Evolutionary conservation across 345 rosid genomes (phyloP).

Genomic region (Luvunga scandens): DNA sequence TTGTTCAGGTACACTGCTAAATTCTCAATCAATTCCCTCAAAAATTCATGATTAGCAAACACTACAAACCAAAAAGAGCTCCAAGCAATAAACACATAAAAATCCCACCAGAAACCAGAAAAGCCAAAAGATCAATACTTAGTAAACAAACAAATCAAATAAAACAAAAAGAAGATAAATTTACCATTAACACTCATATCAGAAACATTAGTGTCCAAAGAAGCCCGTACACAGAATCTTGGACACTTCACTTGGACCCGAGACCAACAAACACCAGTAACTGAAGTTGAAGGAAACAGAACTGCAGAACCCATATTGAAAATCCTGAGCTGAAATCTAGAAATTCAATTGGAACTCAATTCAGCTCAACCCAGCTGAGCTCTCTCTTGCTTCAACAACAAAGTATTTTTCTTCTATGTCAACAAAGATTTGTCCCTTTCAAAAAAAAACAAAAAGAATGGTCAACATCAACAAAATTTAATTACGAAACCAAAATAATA

Average conservation of each 20-base stretch:
- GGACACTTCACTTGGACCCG: slow-evolving; percentile 34
- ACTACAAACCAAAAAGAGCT: background rate
- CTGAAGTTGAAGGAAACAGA: slow-evolving; percentile 60
- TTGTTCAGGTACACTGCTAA: background rate
- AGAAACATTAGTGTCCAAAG: slow-evolving; percentile 80
- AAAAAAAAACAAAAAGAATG: too few species aligned
- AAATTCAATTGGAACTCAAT: background rate
- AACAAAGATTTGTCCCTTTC: background rate
- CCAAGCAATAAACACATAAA: background rate
- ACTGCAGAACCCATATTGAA: slow-evolving; percentile 71
- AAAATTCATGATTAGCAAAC: background rate
- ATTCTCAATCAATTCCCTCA: background rate
- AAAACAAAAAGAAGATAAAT: background rate
- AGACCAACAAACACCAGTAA: slow-evolving; percentile 40
- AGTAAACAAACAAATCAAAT: slow-evolving; percentile 2
- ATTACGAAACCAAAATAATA: background rate
- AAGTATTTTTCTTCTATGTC: background rate
- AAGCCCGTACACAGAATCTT: slow-evolving; percentile 48
- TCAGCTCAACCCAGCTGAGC: background rate
- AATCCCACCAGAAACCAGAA: slow-evolving; percentile 24
- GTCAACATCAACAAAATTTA: background rate
- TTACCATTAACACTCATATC: slow-evolving; percentile 96
- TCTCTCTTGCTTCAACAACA: background rate
- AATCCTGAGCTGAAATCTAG: background rate
- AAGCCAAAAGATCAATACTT: slow-evolving; percentile 18